Percentiles rank a stretch among this genome's conserved stretches.
Conservation (phyloP, 768 basidiomycete species). For the Russula sp. region DNA sequence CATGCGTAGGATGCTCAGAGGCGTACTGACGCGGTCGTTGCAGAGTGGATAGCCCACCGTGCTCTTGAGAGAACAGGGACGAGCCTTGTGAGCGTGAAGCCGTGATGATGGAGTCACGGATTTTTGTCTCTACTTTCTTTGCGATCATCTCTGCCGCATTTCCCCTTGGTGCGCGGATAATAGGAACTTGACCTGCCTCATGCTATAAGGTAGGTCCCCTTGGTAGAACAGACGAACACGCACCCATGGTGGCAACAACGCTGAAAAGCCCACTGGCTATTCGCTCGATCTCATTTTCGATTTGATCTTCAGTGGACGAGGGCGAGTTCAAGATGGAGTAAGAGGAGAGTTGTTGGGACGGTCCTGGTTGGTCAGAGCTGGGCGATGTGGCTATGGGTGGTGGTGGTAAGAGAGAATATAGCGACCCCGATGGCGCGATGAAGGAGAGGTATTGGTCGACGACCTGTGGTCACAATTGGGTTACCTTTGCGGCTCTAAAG, state of each 20-base stretch:
- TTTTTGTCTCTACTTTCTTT: conserved; percentile 86
- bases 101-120: conserved; percentile 75
- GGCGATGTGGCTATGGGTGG: conserved; percentile 33
- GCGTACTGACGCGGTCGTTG: conserved; percentile 71
- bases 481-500: conserved; percentile 4
- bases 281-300: conserved; percentile 90
- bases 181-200: conserved; percentile 73
- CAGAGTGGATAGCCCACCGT: conserved; percentile 75
- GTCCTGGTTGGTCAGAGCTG: conserved; percentile 30
- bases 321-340: conserved; percentile 91
- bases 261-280: conserved; percentile 88
- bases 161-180: conserved; percentile 89
- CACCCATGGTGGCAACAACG: conserved; percentile 82
- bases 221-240: conserved; percentile 20
- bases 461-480: conserved; percentile 43
- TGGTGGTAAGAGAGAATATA: conserved; percentile 83
- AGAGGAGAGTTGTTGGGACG: conserved; percentile 43
- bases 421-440: conserved; percentile 82
- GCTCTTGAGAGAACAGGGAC: conserved; percentile 71
- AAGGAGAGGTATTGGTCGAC: conserved; percentile 97
- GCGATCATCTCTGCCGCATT: conserved; percentile 99
- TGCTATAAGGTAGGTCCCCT: neutral
- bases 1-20: neutral
- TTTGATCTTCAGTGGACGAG: conserved; percentile 78
- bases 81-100: conserved; percentile 54